Base-by-base conservation (phyloP, 306 rosid genomes). In the Albizia julibrissin region DNA sequence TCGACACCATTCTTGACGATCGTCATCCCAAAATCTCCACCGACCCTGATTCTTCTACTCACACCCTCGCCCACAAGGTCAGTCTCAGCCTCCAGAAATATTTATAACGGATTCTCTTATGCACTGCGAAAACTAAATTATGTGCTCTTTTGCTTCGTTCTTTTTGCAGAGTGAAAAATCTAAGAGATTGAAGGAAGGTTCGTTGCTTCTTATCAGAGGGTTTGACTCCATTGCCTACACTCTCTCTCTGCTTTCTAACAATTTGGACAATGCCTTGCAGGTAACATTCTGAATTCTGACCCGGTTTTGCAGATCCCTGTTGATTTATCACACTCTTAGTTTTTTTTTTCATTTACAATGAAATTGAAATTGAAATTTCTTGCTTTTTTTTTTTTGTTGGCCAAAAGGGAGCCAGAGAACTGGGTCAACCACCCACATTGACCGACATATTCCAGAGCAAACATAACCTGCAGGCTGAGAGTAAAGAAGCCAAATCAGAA, bases 201-300 rank as follows among this genome's bases (percentile, higher is more conserved):
- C 98, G 0, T 37, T 89, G 90, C 91, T 93, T 72, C 85, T 93
- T 81, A 80, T 95, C 13, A 84, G 98, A 88, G 99, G 99, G 49
- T 95, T 95, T 81, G 97, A 93, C 66, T 93, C 98, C 11, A 83
- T 96, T 68, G 86, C 97, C 42, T 81, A 90, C 75, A 92, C 98
- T 0, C 89, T 93, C 21, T 88, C 97, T 80, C 89, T 89, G 75
- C 91, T 93, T 29, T 91, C 99, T 8, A 89, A 82, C 86, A 92
- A 89, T 87, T 49, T 96, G 82, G 98, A 92, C 78, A 90, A 81
- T 59, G 97, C 98, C 52, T 89, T 92, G 37, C 99, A 89, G 97
- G 99, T 95, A 59, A 37, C 10, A 5, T 18, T 46, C 34, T 73
- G 27, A 37, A 5, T n/a, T 46, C 19, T 73, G 24, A 33, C 19